Conservation (phyloP, 208 protist genomes). For the Phytomonas sp. region DNA sequence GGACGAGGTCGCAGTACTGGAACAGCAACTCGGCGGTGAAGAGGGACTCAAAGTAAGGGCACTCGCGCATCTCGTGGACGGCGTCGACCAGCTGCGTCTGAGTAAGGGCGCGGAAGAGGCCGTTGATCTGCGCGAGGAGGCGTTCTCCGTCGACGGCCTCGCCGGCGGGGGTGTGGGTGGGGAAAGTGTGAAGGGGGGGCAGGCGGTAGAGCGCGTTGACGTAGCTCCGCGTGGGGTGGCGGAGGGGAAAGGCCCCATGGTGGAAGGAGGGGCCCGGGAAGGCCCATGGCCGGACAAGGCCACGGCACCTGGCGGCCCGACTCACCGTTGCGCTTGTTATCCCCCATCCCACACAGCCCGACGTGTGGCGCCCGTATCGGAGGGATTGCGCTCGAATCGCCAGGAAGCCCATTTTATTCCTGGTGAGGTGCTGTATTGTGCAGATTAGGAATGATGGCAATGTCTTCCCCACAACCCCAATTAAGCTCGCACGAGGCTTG, state of each 20-base stretch:
- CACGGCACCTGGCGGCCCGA: not conserved
- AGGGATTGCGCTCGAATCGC: not conserved
- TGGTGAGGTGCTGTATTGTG: not conserved
- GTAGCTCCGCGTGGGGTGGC: slow-evolving; percentile 32
- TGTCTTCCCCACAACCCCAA: not conserved
- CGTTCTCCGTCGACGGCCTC: slow-evolving; percentile 68
- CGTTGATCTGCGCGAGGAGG: slow-evolving; percentile 57
- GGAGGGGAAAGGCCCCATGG: not conserved
- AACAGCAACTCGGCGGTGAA: slow-evolving; percentile 72
- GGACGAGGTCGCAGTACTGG: slow-evolving; percentile 70
- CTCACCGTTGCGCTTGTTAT: not conserved
- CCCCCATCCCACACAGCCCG: not conserved
- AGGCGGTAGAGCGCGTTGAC: slow-evolving; percentile 70
- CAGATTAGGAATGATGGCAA: not conserved
- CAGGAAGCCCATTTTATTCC: not conserved
- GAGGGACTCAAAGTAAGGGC: slow-evolving; percentile 78
- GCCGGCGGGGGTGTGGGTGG: slow-evolving; percentile 56
- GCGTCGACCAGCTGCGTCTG: slow-evolving; percentile 64
- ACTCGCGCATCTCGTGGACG: slow-evolving; percentile 74
- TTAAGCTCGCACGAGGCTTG: not conserved
- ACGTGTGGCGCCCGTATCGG: not conserved
- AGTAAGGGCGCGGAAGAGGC: slow-evolving; percentile 50
- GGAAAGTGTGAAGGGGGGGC: slow-evolving; percentile 55
- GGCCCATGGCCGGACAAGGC: not conserved
- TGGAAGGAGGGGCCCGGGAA: no score